A percentile compares a stretch with the other conserved stretches of the same genome.
phyloP scores from a whole-genome alignment of 768 basidiomycete genomes.

The Lentinula sp. region DNA sequence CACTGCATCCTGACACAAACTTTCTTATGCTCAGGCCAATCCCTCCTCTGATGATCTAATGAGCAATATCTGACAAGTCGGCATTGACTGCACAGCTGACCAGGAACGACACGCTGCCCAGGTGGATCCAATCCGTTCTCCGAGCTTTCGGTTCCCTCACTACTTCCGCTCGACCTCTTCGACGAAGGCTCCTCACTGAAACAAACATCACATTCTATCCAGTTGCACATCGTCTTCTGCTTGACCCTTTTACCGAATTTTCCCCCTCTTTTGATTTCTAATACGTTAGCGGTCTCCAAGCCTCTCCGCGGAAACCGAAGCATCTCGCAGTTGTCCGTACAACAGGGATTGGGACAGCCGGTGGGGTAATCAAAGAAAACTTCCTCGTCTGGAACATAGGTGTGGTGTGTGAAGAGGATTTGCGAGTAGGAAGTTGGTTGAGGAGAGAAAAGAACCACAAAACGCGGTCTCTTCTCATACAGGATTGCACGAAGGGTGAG shows the following conservation, averaged over 20 bases:
- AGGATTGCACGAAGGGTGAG: conserved; percentile 71
- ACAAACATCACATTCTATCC: conserved; percentile 67
- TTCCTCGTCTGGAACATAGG: conserved; percentile 65
- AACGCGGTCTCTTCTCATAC: conserved; percentile 70
- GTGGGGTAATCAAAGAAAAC: conserved; percentile 76
- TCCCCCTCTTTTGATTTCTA: conserved; percentile 56
- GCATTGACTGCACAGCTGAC: conserved; percentile 72
- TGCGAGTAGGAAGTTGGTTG: conserved; percentile 79
- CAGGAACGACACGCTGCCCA: conserved; percentile 16
- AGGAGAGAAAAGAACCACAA: conserved; percentile 73
- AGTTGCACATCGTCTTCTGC: conserved; percentile 70
- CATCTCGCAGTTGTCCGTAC: conserved; percentile 79
- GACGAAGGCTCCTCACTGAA: conserved; percentile 42
- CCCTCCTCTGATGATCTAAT: conserved; percentile 64
- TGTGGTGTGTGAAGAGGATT: conserved; percentile 69
- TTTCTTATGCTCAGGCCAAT: conserved; percentile 74
- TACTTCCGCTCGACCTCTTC: conserved; percentile 23
- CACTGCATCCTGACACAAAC: conserved; percentile 36
- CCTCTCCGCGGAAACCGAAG: conserved; percentile 71
- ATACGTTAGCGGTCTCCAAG: conserved; percentile 51
- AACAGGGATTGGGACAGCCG: conserved; percentile 74
- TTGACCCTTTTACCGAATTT: conserved; percentile 43
- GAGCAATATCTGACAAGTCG: conserved; percentile 76
- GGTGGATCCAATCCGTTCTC: conserved; percentile 20
- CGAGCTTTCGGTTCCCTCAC: conserved; percentile 38